Evolutionary conservation across 2,329 filamentous ascomycete genomes (phyloP).

Genomic region (Sclerotinia minor): DNA sequence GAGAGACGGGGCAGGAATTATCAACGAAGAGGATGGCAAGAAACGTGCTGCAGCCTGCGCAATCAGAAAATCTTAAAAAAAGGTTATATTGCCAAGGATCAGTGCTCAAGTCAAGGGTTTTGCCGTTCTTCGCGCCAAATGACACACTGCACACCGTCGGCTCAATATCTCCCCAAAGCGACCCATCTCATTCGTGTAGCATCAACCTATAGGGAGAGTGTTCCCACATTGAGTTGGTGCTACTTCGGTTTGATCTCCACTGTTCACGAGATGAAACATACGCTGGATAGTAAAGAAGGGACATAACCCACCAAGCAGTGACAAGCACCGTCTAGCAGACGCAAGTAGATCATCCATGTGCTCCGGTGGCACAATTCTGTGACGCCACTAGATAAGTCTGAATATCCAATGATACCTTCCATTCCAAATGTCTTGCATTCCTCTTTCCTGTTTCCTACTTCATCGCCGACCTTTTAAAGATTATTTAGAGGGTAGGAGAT

Average conservation of each 20-base stretch:
- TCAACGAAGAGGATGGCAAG: not conserved
- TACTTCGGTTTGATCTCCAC: constrained; percentile 14
- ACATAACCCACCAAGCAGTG: not conserved
- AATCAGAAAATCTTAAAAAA: not conserved
- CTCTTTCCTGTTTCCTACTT: not conserved
- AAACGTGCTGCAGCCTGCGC: not conserved
- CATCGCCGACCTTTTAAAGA: not conserved
- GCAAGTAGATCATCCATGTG: constrained; percentile 16
- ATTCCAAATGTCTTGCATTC: constrained; percentile 4
- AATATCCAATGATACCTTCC: constrained; percentile 14
- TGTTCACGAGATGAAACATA: constrained; percentile 25
- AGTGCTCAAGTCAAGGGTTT: not conserved
- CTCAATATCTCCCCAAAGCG: not conserved
- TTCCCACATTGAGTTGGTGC: constrained; percentile 13
- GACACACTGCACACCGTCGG: constrained; percentile 9
- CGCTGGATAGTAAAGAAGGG: constrained; percentile 16
- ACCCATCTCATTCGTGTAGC: constrained; percentile 7
- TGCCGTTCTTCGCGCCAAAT: constrained; percentile 16
- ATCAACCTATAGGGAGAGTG: not conserved
- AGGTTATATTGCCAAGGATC: constrained; percentile 1
- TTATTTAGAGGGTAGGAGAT: not conserved
- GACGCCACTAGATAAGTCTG: constrained; percentile 4
- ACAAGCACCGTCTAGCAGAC: constrained; percentile 13
- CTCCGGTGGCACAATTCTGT: constrained; percentile 7
- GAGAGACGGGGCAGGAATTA: not conserved